These are phyloP conservation scores for Wolfiporia cocos DNA, from an alignment of 1,284 basidiomycete species.

Conservation along the genomic window DNA sequence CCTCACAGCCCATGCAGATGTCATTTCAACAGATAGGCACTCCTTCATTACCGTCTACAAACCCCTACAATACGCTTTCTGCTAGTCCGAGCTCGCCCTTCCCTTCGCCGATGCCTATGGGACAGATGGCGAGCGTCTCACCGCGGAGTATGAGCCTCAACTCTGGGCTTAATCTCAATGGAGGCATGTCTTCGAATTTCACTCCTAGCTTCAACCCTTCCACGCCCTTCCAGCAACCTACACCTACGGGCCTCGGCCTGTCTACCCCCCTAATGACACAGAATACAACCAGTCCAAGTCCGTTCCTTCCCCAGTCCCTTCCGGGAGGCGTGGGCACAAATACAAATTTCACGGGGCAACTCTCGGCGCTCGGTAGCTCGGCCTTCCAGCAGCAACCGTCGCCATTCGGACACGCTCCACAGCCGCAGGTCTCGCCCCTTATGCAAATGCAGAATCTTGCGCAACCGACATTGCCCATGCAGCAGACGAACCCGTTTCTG, in stretches of 20 bases:
- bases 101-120: conserved; percentile 14
- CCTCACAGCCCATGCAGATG: conserved; percentile 11
- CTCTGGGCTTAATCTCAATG: conserved; percentile 13
- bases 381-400: background rate
- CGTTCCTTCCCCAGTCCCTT: conserved; percentile 15
- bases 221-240: conserved; percentile 4
- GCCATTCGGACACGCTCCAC: background rate
- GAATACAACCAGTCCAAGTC: conserved; percentile 16
- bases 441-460: conserved; percentile 11
- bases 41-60: conserved; percentile 13
- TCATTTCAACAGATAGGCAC: no score
- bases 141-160: conserved; percentile 23
- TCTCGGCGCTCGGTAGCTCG: background rate
- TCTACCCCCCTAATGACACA: conserved; percentile 9
- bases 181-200: conserved; percentile 4
- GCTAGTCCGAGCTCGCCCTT: conserved; percentile 21
- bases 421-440: background rate
- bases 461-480: no score
- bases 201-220: background rate
- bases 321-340: conserved; percentile 1
- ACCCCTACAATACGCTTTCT: conserved; percentile 21
- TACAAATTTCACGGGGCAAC: background rate
- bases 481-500: conserved; percentile 17
- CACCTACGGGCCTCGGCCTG: background rate
- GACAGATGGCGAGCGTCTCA: conserved; percentile 15